A percentile compares a stretch with the other conserved stretches of the same genome.
These are phyloP conservation scores for Powellomyces hirtus DNA, from an alignment of 192 early-diverging fungal genomes.

Conservation along the genomic window DNA sequence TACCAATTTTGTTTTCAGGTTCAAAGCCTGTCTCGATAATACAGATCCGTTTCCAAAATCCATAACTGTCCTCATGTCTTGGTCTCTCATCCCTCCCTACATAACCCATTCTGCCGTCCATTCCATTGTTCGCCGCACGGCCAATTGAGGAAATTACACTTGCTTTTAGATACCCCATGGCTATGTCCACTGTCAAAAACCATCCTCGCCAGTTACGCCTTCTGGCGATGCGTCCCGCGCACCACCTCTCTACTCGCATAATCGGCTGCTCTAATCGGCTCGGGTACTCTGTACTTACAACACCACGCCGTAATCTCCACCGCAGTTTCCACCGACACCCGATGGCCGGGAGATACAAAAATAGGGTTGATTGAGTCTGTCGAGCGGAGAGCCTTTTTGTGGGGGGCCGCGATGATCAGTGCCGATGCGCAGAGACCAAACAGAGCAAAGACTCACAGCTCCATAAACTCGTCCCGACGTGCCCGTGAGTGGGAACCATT, in stretches of 20 bases:
- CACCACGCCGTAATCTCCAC: conserved; percentile 64
- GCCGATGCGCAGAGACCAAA: background rate
- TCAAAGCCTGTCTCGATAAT: too few relatives aligned
- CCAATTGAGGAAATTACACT: too few relatives aligned
- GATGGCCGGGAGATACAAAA: conserved; percentile 85
- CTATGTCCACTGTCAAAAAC: too few relatives aligned
- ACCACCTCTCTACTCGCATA: conserved; percentile 55
- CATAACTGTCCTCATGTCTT: too few relatives aligned
- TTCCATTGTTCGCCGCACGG: too few relatives aligned
- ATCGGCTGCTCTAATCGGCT: conserved; percentile 91
- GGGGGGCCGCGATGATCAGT: too few relatives aligned
- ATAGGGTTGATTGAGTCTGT: conserved; percentile 68
- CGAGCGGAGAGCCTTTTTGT: conserved; percentile 27
- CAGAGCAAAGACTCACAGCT: conserved; percentile 17
- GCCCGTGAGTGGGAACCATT: conserved; percentile 46
- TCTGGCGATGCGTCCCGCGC: conserved; percentile 35
- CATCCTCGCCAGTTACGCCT: too few relatives aligned
- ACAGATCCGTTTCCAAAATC: too few relatives aligned
- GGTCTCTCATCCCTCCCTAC: too few relatives aligned
- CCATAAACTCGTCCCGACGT: conserved; percentile 49
- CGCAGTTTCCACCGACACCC: conserved; percentile 66
- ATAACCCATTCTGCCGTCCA: too few relatives aligned
- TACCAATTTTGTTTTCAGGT: too few relatives aligned
- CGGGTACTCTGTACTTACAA: conserved; percentile 72
- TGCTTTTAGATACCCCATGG: too few relatives aligned